Evolutionary conservation across 1,284 basidiomycete genomes (phyloP).

Genomic region (Caloboletus firmus): DNA sequence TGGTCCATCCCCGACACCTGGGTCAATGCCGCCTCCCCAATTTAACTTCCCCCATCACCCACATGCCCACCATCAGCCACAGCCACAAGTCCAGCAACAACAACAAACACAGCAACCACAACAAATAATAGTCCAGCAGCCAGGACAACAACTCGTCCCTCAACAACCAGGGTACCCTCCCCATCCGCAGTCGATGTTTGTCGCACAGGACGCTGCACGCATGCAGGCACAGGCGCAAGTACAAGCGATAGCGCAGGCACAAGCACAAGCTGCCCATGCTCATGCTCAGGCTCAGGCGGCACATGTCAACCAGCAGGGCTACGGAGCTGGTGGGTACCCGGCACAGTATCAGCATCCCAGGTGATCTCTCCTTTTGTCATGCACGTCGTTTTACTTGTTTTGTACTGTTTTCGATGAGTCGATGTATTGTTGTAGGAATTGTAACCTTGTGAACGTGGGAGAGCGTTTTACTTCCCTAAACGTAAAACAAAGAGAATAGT

Average conservation of each 20-base stretch:
- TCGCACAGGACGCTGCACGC: conserved; percentile 36
- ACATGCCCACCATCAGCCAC: conserved; percentile 46
- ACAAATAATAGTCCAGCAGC: conserved; percentile 41
- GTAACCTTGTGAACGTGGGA: conserved; percentile 29
- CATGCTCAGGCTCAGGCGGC: conserved; percentile 37
- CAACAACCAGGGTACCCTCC: conserved; percentile 41
- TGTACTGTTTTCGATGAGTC: conserved; percentile 12
- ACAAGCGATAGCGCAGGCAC: conserved; percentile 41
- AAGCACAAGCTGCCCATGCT: conserved; percentile 41
- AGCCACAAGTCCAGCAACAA: conserved; percentile 48
- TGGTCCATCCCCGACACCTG: conserved; percentile 47
- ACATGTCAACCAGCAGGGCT: conserved; percentile 31
- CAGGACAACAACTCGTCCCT: conserved; percentile 31
- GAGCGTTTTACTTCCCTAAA: conserved; percentile 9
- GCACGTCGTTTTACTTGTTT: conserved; percentile 8
- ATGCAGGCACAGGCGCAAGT: conserved; percentile 43
- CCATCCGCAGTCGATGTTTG: conserved; percentile 38
- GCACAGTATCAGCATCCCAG: conserved; percentile 36
- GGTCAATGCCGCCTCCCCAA: conserved; percentile 65
- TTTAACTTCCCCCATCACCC: conserved; percentile 67
- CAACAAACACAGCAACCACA: conserved; percentile 38
- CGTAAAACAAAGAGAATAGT: conserved; percentile 6
- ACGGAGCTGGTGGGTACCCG: conserved; percentile 29
- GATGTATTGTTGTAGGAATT: conserved; percentile 3
- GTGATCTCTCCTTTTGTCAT: conserved; percentile 13